Evolutionary conservation across 345 rosid species (phyloP), one percentile per base, ranked within the genome.

Genomic region (Citrus maxima): DNA sequence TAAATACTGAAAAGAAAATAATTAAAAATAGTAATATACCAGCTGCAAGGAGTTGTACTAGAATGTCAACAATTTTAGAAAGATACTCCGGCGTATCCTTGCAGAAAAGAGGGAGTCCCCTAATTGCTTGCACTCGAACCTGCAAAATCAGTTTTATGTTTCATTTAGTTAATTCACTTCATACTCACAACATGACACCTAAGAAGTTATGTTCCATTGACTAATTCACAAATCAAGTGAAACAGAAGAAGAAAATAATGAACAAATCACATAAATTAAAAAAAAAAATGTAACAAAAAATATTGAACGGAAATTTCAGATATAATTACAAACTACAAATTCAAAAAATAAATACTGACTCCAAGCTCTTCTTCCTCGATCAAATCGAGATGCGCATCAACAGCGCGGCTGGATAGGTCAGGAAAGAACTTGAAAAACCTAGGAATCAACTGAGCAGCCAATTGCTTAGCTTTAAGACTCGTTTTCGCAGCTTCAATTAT

Each of bases 61-160:
- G 92, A 86, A 97, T 88, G 83, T 94, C 93, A 38, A 97, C 90
- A 56, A 94, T 93, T 86, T 97, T 97, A 1, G 97, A 88, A 65
- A 92, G 80, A 79, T 86, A 77, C 67, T 93, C 95, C 0, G 97
- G 97, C 0, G 90, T 88, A 77, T 94, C 99, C 88, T 94, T 97
- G 87, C 98, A 97, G 80, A 97, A 94, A 28, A 97, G 85, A 0
- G 98, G 98, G 79, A 97, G 93, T 37, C 98, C 99, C 12, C 99
- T 89, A 59, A 97, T 94, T 7, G 98, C 99, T 86, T 94, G 99
- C 82, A 97, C 98, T 34, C 98, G 90, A n/a, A 94, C 98, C 99
- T 97, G 78, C 49, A 87, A 25, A 77, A 54, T 22, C 34, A 42
- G 27, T 60, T 46, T 38, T 25, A 25, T 28, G 35, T 16, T 62